Percentiles rank a stretch among this genome's conserved stretches.
phyloP scores from a whole-genome alignment of 106 monocot species.

The Cymbidium sinense region DNA sequence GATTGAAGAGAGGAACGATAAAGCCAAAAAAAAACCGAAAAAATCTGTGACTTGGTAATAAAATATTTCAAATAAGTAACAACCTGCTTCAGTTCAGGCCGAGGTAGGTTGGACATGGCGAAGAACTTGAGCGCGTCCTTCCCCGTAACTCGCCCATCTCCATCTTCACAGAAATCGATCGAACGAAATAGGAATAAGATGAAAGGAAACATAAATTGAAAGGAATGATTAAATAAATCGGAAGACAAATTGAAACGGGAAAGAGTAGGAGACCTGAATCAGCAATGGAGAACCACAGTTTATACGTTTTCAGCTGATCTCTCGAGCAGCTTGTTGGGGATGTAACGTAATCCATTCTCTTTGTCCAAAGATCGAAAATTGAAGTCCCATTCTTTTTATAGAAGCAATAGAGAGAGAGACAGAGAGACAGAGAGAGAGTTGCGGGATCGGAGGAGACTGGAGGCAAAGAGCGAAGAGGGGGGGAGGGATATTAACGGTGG shows the following conservation, averaged over 20 bases:
- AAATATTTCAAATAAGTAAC: not conserved
- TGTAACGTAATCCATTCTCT: slow-evolving; percentile 35
- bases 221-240: not conserved
- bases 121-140: slow-evolving; percentile 59
- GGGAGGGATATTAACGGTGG: not conserved
- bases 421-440: too few relatives aligned
- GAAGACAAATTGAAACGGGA: not conserved
- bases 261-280: slow-evolving; percentile 50
- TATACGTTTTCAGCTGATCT: slow-evolving; percentile 60
- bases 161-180: slow-evolving; percentile 20
- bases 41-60: too few relatives aligned
- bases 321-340: slow-evolving; percentile 33
- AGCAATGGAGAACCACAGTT: slow-evolving; percentile 63
- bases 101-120: slow-evolving; percentile 48
- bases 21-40: too few relatives aligned
- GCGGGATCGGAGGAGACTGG: not conserved
- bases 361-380: not conserved
- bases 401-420: not conserved
- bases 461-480: not conserved
- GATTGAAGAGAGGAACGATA: too few relatives aligned
- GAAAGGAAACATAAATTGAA: not conserved
- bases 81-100: slow-evolving; percentile 65
- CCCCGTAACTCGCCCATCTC: slow-evolving; percentile 55
- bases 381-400: not conserved
- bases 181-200: not conserved